Evolutionary conservation across 2,329 filamentous ascomycete genomes (phyloP).

Genomic region (Coniochaeta sp.): DNA sequence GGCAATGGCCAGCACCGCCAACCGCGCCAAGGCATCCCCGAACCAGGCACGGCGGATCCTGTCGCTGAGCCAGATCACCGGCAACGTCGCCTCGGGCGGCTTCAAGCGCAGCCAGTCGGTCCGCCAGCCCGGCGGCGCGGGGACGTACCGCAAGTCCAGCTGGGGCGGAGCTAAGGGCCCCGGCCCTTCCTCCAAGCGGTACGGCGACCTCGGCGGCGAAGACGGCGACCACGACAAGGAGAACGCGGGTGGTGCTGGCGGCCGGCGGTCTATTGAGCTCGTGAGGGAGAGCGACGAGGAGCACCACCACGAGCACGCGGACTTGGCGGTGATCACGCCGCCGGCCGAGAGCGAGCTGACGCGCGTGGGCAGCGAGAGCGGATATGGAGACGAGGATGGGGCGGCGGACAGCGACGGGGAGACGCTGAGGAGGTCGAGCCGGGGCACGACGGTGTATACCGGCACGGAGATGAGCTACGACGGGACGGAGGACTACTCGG

Average conservation of each 20-base stretch:
- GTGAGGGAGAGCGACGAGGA: slow-evolving; percentile 43
- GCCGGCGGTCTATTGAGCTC: slow-evolving; percentile 1
- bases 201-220: slow-evolving; percentile 50
- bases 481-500: slow-evolving; percentile 29
- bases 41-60: slow-evolving; percentile 70
- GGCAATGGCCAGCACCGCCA: slow-evolving; percentile 38
- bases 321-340: slow-evolving; percentile 4
- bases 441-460: slow-evolving; percentile 38
- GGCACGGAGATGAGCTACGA: slow-evolving; percentile 21
- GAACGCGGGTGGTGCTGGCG: too few relatives aligned
- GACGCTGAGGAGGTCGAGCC: slow-evolving; percentile 40
- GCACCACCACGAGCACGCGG: slow-evolving; percentile 10
- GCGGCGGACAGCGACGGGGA: slow-evolving; percentile 40
- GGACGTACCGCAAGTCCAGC: slow-evolving; percentile 57
- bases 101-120: slow-evolving; percentile 76
- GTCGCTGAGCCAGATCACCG: slow-evolving; percentile 83
- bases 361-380: not conserved
- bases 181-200: slow-evolving; percentile 27
- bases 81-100: slow-evolving; percentile 57
- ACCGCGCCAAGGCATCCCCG: slow-evolving; percentile 37
- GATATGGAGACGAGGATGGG: slow-evolving; percentile 3
- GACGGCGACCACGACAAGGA: slow-evolving; percentile 46
- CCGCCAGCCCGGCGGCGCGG: slow-evolving; percentile 46
- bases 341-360: slow-evolving; percentile 1
- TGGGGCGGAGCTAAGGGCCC: slow-evolving; percentile 46